A percentile compares a stretch with the other conserved stretches of the same genome.
Evolutionary conservation across 352 stramenopile genomes (phyloP).

Genomic region (Pythium rhizo-oryzae): DNA sequence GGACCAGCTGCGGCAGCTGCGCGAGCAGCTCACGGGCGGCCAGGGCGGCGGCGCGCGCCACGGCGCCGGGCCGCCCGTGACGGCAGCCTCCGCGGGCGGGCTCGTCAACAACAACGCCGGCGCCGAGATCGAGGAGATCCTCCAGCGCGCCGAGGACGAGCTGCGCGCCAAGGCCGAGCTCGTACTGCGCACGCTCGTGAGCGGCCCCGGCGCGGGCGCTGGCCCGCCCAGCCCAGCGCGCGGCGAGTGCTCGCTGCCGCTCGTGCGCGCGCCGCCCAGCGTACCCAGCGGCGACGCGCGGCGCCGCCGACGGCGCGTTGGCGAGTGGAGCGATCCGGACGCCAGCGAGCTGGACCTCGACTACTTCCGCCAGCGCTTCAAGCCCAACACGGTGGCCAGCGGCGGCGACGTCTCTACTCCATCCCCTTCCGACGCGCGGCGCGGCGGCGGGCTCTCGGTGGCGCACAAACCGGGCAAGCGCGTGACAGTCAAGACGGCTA

Average conservation of each 20-base stretch:
- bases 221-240: slow-evolving; percentile 34
- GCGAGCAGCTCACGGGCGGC: slow-evolving; percentile 62
- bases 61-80: slow-evolving; percentile 21
- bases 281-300: neutral
- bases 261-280: slow-evolving; percentile 9
- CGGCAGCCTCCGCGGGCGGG: slow-evolving; percentile 7
- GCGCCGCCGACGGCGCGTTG: slow-evolving; percentile 1
- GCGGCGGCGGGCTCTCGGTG: slow-evolving; percentile 19
- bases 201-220: slow-evolving; percentile 19
- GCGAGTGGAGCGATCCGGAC: neutral
- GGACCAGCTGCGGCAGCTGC: slow-evolving; percentile 74
- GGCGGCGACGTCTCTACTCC: neutral
- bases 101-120: slow-evolving; percentile 33
- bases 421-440: neutral
- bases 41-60: slow-evolving; percentile 4
- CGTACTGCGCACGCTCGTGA: slow-evolving; percentile 71
- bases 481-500: slow-evolving; percentile 64
- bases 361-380: slow-evolving; percentile 30
- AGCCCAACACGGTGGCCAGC: neutral
- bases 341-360: slow-evolving; percentile 19
- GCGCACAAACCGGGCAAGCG: slow-evolving; percentile 26
- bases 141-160: slow-evolving; percentile 69
- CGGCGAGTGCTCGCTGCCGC: slow-evolving; percentile 22
- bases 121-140: slow-evolving; percentile 62
- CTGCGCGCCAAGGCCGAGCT: slow-evolving; percentile 82